Percentiles rank a stretch among this genome's conserved stretches.
Evolutionary conservation across 2,329 filamentous ascomycete species (phyloP).

Genomic region (Pseudocercospora vitis): DNA sequence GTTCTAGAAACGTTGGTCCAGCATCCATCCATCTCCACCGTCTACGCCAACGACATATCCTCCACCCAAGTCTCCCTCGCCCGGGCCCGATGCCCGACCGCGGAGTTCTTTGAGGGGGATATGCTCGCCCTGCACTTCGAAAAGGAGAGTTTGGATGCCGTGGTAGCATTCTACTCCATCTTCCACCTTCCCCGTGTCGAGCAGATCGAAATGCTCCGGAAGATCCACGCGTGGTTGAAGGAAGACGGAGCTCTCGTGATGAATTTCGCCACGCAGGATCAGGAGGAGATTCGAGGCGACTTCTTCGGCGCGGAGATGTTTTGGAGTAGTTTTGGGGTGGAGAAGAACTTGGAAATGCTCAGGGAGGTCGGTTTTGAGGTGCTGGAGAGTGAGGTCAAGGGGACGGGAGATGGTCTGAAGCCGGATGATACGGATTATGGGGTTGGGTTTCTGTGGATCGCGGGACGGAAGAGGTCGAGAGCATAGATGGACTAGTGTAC

Average conservation of each 20-base stretch:
- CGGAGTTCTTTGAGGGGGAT: slow-evolving; percentile 23
- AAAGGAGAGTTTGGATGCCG: slow-evolving; percentile 21
- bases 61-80: slow-evolving; percentile 25
- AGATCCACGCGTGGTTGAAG: slow-evolving; percentile 27
- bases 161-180: slow-evolving; percentile 28
- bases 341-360: slow-evolving; percentile 40
- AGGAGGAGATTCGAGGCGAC: slow-evolving; percentile 23
- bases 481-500: too few relatives aligned
- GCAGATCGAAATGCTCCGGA: slow-evolving; percentile 25
- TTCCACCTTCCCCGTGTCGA: slow-evolving; percentile 33
- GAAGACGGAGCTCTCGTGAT: slow-evolving; percentile 24
- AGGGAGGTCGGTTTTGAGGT: slow-evolving; percentile 40
- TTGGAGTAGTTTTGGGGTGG: slow-evolving; percentile 35
- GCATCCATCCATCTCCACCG: slow-evolving; percentile 18
- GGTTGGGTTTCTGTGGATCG: slow-evolving; percentile 31
- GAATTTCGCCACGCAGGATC: slow-evolving; percentile 29
- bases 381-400: slow-evolving; percentile 18
- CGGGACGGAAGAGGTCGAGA: slow-evolving; percentile 25
- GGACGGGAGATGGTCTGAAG: slow-evolving; percentile 26
- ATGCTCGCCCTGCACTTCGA: slow-evolving; percentile 28
- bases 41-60: slow-evolving; percentile 32
- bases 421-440: slow-evolving; percentile 29
- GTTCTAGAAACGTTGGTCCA: slow-evolving; percentile 30
- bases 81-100: slow-evolving; percentile 22
- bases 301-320: slow-evolving; percentile 33